Conservation (phyloP, 441 rosid genomes). For the Dalechampia spathulata region DNA sequence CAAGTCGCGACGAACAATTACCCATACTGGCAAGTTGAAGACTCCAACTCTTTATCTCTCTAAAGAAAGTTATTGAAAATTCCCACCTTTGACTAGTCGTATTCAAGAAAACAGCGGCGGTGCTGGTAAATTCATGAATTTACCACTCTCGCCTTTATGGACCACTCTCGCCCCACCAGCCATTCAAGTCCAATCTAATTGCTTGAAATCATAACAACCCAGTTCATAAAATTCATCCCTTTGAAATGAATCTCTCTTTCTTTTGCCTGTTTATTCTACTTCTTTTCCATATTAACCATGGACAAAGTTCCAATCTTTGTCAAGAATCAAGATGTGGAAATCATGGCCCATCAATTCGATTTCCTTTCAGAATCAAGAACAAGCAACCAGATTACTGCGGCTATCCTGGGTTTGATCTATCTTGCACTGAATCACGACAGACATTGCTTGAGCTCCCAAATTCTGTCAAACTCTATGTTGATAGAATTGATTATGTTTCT, state of each 20-base stretch:
- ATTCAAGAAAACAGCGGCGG: not conserved
- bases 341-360: constrained; percentile 19
- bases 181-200: not conserved
- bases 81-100: not conserved
- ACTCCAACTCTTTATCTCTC: no score
- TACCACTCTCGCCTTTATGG: no score
- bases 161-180: no score
- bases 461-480: constrained; percentile 16
- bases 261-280: not conserved
- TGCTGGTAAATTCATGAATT: not conserved
- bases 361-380: constrained; percentile 27
- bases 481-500: constrained; percentile 14
- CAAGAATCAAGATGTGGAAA: constrained; percentile 11
- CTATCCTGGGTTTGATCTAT: constrained; percentile 27
- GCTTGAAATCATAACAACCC: not conserved
- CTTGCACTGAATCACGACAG: constrained; percentile 14
- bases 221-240: not conserved
- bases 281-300: not conserved
- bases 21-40: no score
- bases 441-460: constrained; percentile 23
- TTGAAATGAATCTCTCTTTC: not conserved
- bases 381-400: constrained; percentile 21
- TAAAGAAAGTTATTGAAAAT: no score
- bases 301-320: constrained; percentile 2
- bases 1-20: no score